Evolutionary conservation across 306 rosid genomes (phyloP), one percentile per base, ranked within the genome.

Genomic region (Ochetophila trinervis): DNA sequence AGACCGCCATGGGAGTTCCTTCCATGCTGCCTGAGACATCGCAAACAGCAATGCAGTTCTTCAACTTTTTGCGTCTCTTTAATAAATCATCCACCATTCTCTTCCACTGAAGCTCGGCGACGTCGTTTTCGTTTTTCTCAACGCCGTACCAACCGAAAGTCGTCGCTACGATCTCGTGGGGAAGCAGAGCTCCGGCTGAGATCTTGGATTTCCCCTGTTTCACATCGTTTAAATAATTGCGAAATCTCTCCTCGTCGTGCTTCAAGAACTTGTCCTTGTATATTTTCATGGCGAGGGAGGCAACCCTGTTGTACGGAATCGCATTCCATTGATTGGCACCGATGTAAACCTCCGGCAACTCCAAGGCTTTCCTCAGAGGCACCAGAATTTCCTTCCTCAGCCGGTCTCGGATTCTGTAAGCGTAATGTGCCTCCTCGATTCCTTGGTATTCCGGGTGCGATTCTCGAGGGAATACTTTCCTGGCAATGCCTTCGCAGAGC

Each of bases 41-140:
- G 55, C 82, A 77, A 1, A 89, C 74, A 9, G 88, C 85, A 20
- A 88, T 22, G 36, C 84, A 78, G 30, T 75, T 82, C 36, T 37
- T 83, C 77, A 87, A 24, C 57, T 73, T 84, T 0, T 27, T 27
- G 32, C 96, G 91, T 17, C 49, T 27, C 72, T 74, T 73, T 18
- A 40, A 50, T 69, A 82, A 10, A 37, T 86, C 88, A 3, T 81
- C 81, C 59, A 84, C 87, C 80, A 87, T 76, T 66, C 91, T 87
- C 70, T 72, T 77, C 94, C 96, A 89, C 19, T 89, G 96, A 17
- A 86, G 75, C 76, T 86, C 89, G 0, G 85, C 90, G 5, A 89
- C 88, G 22, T 73, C 45, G 0, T 80, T 82, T 0, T 72, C 88
- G 49, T 69, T n/a, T n/a, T n/a, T n/a, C n/a, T n/a, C n/a, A n/a